Base-by-base conservation (phyloP, 2,329 filamentous ascomycete genomes). In the Microcyclospora tardicrescens region DNA sequence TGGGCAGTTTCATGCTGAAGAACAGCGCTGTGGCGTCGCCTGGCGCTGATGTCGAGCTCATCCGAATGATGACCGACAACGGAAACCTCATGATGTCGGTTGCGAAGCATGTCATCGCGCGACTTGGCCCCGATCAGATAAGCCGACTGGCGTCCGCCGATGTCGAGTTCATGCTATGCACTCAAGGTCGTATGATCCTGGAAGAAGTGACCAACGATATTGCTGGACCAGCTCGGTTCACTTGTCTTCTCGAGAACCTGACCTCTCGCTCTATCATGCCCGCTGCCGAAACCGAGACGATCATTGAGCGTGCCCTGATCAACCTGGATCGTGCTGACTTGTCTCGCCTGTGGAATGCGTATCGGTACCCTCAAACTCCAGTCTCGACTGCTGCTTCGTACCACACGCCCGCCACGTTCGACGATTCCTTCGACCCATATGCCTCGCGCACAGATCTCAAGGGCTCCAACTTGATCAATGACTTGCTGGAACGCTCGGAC, bases 371-470 rank as follows among this genome's bases (percentile, higher is more conserved):
- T 62, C 53, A 58, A 45, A 54, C 57, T 38, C 50, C 62, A 61
- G 37, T 59, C 0, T 48, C 58, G 34, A 42, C 46, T 24, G 70
- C 77, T 11, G 67, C 72, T 37, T 59, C 69, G 0, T 74, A 67
- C 60, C 48, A 57, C 13, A 51, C 65, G 10, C 69, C 70, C 2
- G 65, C 71, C 10, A 72, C 73, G 38, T 79, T 76, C 41, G 82
- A 93, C 53, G 89, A 95, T 48, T 79, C 77, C 6, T 93, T 81
- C 53, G 91, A 98, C 56, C 91, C 91, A 1, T 93, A 96, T 56
- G 84, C 82, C 11, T 77, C 83, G 53, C 86, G 75, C 48, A 94
- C 85, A 28, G 91, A 98, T 60, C 89, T 91, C 68, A 89, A 89
- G 62, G 87, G 85, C 31, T 96, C 91, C 10, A 81, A 86, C 12